Percentiles rank a stretch among this genome's conserved stretches.
These are phyloP conservation scores for Phalaenopsis hybrid DNA, from an alignment of 116 monocot species.

Conservation along the genomic window DNA sequence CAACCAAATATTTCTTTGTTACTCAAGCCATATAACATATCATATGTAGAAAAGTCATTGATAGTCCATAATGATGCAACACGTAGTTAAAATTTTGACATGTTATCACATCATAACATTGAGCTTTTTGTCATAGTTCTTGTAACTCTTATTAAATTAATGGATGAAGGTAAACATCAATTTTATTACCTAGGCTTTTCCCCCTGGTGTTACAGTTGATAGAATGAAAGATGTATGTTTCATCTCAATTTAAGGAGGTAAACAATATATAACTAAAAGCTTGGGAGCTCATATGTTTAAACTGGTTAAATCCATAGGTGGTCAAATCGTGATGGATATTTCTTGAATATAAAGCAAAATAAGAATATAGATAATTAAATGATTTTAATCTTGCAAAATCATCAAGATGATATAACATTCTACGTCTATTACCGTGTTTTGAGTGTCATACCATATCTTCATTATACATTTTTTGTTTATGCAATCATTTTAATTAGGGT, in stretches of 20 bases:
- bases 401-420: too few species aligned
- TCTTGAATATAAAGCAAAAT: too few species aligned
- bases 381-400: too few species aligned
- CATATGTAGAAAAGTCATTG: slow-evolving; percentile 23
- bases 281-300: too few species aligned
- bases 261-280: slow-evolving; percentile 5
- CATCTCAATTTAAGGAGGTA: slow-evolving; percentile 3
- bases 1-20: slow-evolving; percentile 11
- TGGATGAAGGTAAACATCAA: slow-evolving; percentile 21
- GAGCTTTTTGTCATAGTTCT: slow-evolving; percentile 2
- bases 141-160: slow-evolving; percentile 9
- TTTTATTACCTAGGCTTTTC: background rate
- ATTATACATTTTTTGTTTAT: too few species aligned
- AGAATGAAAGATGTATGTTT: background rate
- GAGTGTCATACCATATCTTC: too few species aligned
- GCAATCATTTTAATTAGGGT: too few species aligned
- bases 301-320: too few species aligned
- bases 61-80: slow-evolving; percentile 15
- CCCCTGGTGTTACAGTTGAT: background rate
- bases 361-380: too few species aligned
- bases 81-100: slow-evolving; percentile 7
- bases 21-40: slow-evolving; percentile 12
- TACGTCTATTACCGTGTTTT: too few species aligned
- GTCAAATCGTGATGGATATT: too few species aligned
- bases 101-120: slow-evolving; percentile 5